These are phyloP conservation scores for Umbelopsis sp. DNA, from an alignment of 371 early-diverging fungal species.

Conservation along the genomic window DNA sequence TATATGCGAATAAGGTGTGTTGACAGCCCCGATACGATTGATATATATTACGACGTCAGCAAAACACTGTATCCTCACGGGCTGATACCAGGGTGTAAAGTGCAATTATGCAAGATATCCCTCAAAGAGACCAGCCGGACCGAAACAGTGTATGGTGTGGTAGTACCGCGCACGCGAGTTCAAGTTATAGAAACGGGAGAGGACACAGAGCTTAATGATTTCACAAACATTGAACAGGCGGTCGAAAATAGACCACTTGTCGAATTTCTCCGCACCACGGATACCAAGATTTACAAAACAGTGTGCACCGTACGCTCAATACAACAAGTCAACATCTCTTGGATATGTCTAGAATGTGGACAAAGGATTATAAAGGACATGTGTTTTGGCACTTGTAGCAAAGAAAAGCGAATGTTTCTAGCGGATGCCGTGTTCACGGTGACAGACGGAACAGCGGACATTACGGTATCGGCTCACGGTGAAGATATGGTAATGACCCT, in stretches of 20 bases:
- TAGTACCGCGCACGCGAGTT: slow-evolving; percentile 4
- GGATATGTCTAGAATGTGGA: slow-evolving; percentile 35
- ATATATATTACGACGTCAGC: slow-evolving; percentile 31
- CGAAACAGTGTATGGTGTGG: slow-evolving; percentile 19
- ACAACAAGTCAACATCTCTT: slow-evolving; percentile 20
- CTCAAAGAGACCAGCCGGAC: slow-evolving; percentile 15
- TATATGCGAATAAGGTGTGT: slow-evolving; percentile 34
- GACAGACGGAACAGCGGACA: slow-evolving; percentile 30
- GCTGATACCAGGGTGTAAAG: slow-evolving; percentile 29
- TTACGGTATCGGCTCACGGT: slow-evolving; percentile 32
- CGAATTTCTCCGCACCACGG: background rate
- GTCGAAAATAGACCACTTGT: background rate
- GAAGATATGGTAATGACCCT: slow-evolving; percentile 32
- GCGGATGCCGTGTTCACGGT: slow-evolving; percentile 28
- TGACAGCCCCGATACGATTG: slow-evolving; percentile 29
- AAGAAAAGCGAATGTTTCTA: slow-evolving; percentile 23
- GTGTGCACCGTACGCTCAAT: background rate
- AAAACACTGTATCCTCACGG: slow-evolving; percentile 32
- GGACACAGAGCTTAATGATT: background rate
- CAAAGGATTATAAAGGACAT: slow-evolving; percentile 20
- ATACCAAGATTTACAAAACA: slow-evolving; percentile 2
- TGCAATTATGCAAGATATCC: slow-evolving; percentile 27
- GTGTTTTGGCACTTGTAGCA: slow-evolving; percentile 32
- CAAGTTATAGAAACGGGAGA: slow-evolving; percentile 14
- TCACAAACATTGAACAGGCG: slow-evolving; percentile 11